A percentile compares a stretch with the other conserved stretches of the same genome.
These are phyloP conservation scores for Hansenula sp. DNA, from an alignment of 1,139 yeast genomes.

Conservation along the genomic window DNA sequence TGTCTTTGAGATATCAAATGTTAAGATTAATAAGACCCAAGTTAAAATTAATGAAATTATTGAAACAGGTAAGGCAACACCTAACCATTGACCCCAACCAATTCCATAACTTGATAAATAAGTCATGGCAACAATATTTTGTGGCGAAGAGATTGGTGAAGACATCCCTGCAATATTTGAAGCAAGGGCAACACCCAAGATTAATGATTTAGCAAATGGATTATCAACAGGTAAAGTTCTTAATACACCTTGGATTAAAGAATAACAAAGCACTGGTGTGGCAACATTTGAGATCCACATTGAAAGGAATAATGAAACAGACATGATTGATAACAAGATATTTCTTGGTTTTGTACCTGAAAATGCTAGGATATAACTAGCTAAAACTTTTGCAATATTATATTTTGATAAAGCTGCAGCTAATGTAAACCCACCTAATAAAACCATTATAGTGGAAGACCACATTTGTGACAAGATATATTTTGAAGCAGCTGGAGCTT, in stretches of 20 bases:
- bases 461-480: conserved; percentile 61
- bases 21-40: conserved; percentile 55
- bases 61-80: conserved; percentile 63
- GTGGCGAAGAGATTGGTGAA: conserved; percentile 79
- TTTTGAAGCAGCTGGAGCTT: conserved; percentile 50
- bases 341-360: conserved; percentile 68
- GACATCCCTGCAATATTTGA: conserved; percentile 78
- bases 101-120: conserved; percentile 59
- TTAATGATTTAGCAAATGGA: conserved; percentile 58
- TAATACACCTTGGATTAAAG: conserved; percentile 60
- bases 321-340: conserved; percentile 61
- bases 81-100: conserved; percentile 79
- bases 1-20: conserved; percentile 46
- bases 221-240: conserved; percentile 61
- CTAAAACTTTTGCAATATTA: conserved; percentile 63
- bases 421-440: conserved; percentile 69
- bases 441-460: conserved; percentile 68
- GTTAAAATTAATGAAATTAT: conserved; percentile 47
- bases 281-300: conserved; percentile 84
- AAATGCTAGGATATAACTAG: conserved; percentile 58
- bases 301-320: conserved; percentile 63
- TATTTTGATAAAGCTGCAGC: conserved; percentile 73
- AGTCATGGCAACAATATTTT: conserved; percentile 70
- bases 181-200: conserved; percentile 68
- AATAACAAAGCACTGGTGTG: conserved; percentile 70